Evolutionary conservation across 768 basidiomycete genomes (phyloP), one percentile per base, ranked within the genome.

Genomic region (Agrocybe chaxingu): DNA sequence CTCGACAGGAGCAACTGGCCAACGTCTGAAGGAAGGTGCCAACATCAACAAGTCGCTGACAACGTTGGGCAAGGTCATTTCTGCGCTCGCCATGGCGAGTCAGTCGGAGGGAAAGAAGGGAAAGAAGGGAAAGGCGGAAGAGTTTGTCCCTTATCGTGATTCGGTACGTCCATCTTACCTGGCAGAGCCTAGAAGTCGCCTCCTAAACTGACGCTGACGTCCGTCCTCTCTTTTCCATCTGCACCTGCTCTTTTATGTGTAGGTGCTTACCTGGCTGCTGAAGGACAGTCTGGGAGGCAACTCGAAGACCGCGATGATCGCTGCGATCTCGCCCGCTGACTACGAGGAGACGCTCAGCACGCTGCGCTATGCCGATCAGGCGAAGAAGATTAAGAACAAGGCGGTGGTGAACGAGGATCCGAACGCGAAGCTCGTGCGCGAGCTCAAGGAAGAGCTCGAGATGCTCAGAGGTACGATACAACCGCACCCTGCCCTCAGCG

Each of bases 331-430:
- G 40, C 95, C 94, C n/a, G 95, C 94, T 41, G 94, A 98, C 71
- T 98, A 98, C 63, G 96, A 98, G 57, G 96, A 98, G 69, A 98
- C 96, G 11, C 74, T 98, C 54, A 92, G 92, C 70, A 98, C 96
- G 2, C 75, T 99, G 51, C 89, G 97, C 4, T 98, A 99, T 70
- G 97, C 97, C 59, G 94, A 97, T 77, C 92, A 92, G 66, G 95
- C 96, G 32, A 99, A 99, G 87, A 96, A 96, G 85, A 99, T 99
- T 72, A 98, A 95, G 85, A 99, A 98, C 71, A 96, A 98, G 75
- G 96, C 97, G 11, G 84, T 98, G 51, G 91, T 99, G 57, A 99
- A 99, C 71, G 97, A 99, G 73, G 97, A 99, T 79, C 97, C 97
- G 31, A 99, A 98, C 62, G 96, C 96, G 64, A 98, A 93, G 75